Base-by-base conservation (phyloP, 495 filamentous ascomycete species). In the Chaetomium fimeti region DNA sequence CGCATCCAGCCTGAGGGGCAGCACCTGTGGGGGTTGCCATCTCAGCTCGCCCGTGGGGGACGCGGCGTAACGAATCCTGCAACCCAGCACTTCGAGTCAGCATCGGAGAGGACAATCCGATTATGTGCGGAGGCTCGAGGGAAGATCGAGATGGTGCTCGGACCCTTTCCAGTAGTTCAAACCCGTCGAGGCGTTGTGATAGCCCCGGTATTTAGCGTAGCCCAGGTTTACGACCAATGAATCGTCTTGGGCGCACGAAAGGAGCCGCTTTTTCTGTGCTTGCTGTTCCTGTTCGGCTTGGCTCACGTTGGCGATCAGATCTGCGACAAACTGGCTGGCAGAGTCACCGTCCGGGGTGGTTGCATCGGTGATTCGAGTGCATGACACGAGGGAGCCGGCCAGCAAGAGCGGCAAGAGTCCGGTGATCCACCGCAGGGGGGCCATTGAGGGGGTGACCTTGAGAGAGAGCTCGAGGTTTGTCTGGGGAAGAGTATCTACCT, bases 161-260 rank as follows among this genome's bases (percentile, higher is more conserved):
- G 52, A 76, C 77, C 77, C 73, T 61, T 75, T 77, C 76, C 76
- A 79, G 53, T 69, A 67, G 67, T 79, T 78, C 27, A 79, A 57
- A 9, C 71, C 74, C 24, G 66, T 72, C 0, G 76, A 63, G 0
- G 69, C 27, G 54, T 77, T 71, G 49, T 67, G 64, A 28, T 70
- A 72, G 20, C 77, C 77, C 36, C 73, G 62, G 57, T 79, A 78
- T 58, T 74, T 77, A 57, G 76, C 76, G 54, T 79, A 79, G 28
- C 77, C 77, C 16, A 76, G 55, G 66, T 78, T 63, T 43, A 77
- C 75, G 4, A 71, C 68, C 45, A 74, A 45, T 12, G 61, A 64
- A 1, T 38, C 28, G 15, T 28, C 15, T 12, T 62, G 62, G 11
- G 5, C 24, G 62, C 70, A 74, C 7, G 22, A 5, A 16, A 64